Percentiles rank a stretch among this genome's conserved stretches.
Evolutionary conservation across 2,329 filamentous ascomycete species (phyloP).

Genomic region (Xylaria sp.): DNA sequence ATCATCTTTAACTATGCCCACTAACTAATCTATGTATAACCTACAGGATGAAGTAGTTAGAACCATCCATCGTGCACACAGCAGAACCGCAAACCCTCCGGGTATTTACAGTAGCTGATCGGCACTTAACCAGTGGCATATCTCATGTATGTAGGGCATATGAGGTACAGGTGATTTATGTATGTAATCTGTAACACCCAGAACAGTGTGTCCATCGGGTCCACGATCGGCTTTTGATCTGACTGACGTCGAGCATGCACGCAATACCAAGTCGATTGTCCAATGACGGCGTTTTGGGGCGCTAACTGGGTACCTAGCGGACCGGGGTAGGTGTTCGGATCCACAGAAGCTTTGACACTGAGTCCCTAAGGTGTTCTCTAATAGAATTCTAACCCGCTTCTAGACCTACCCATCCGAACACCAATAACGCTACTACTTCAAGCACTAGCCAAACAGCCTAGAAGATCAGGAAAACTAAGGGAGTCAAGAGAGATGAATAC

Average conservation of each 20-base stretch:
- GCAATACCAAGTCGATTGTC: slow-evolving; percentile 22
- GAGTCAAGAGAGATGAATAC: too few relatives aligned
- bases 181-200: slow-evolving; percentile 9
- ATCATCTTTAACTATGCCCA: background rate
- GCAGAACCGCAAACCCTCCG: too few relatives aligned
- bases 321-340: slow-evolving; percentile 15
- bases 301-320: slow-evolving; percentile 1
- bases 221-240: slow-evolving; percentile 34
- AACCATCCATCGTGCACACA: background rate
- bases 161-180: background rate
- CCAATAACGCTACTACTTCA: too few relatives aligned
- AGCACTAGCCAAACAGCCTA: too few relatives aligned
- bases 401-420: background rate
- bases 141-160: too few relatives aligned
- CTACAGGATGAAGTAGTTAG: background rate
- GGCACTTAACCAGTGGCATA: slow-evolving; percentile 12
- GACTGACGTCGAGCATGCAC: slow-evolving; percentile 28
- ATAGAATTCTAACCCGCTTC: background rate
- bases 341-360: slow-evolving; percentile 31
- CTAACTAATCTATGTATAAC: too few relatives aligned
- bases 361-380: too few relatives aligned
- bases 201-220: background rate
- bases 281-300: slow-evolving; percentile 32
- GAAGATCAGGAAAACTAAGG: too few relatives aligned
- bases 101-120: background rate